Conservation (phyloP, 2,329 filamentous ascomycete genomes). For the Fusarium multiceps region DNA sequence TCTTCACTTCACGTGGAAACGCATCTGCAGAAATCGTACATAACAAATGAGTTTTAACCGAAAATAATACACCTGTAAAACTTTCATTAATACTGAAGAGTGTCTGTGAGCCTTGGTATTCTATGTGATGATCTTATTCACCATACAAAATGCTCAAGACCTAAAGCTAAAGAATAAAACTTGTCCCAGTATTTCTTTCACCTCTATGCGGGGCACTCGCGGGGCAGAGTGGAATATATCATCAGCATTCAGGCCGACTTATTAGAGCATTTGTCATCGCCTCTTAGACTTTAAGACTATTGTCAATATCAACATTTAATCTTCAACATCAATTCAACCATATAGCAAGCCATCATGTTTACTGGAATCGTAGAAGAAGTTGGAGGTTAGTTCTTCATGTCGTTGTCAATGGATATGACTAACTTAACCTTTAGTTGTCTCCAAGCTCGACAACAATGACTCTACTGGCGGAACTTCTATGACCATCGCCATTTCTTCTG, state of each 20-base stretch:
- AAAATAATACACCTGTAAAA: not conserved
- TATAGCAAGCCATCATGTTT: slow-evolving; percentile 73
- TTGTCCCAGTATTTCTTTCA: slow-evolving; percentile 21
- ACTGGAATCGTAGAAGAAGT: slow-evolving; percentile 94
- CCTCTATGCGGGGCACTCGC: slow-evolving; percentile 42
- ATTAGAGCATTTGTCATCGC: slow-evolving; percentile 44
- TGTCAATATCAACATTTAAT: not conserved
- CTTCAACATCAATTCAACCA: not conserved
- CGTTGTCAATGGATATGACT: slow-evolving; percentile 23
- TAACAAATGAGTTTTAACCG: not conserved
- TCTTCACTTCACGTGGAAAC: not conserved
- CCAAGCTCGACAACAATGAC: slow-evolving; percentile 82
- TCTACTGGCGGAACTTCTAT: slow-evolving; percentile 88
- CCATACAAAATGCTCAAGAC: not conserved
- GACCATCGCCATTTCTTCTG: slow-evolving; percentile 78
- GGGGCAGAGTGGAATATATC: slow-evolving; percentile 36
- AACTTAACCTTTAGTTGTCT: slow-evolving; percentile 73
- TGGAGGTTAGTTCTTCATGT: slow-evolving; percentile 73
- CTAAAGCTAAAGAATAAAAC: not conserved
- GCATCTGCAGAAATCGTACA: not conserved
- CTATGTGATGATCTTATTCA: not conserved
- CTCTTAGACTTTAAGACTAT: not conserved
- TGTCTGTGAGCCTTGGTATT: not conserved
- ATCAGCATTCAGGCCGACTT: slow-evolving; percentile 15
- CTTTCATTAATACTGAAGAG: not conserved